phyloP scores from a whole-genome alignment of 371 early-diverging fungal genomes.

The Saksenaea vasiformis region DNA sequence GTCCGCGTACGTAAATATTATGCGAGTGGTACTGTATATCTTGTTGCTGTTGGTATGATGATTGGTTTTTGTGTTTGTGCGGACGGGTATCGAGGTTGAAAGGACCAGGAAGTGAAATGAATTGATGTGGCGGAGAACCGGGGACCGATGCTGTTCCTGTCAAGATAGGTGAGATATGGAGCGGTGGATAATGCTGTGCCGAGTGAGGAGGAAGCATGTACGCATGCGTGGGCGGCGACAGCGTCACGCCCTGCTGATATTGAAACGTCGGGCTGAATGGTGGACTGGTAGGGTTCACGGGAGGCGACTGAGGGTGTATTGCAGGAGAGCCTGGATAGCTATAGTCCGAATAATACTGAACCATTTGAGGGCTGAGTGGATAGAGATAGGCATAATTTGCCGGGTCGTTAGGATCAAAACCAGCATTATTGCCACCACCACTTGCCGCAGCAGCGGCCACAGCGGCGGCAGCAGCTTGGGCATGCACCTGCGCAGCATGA shows the following conservation, averaged over 20 bases:
- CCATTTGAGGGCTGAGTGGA: conserved; percentile 39
- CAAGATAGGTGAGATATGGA: conserved; percentile 42
- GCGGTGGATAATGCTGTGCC: conserved; percentile 36
- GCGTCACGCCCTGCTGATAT: conserved; percentile 27
- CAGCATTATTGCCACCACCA: conserved; percentile 3
- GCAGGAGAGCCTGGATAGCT: conserved; percentile 48
- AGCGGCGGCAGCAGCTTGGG: conserved; percentile 4
- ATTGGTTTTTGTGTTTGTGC: conserved; percentile 8
- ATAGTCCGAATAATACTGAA: conserved; percentile 38
- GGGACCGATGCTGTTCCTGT: conserved; percentile 29
- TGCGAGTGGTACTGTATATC: conserved; percentile 34
- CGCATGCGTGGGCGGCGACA: conserved; percentile 35
- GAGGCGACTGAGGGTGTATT: conserved; percentile 47
- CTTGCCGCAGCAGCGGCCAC: background rate
- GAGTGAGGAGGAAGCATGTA: conserved; percentile 32
- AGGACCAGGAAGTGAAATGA: conserved; percentile 22
- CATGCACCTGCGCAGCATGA: conserved; percentile 3
- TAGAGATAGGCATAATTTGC: conserved; percentile 32
- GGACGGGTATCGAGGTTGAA: conserved; percentile 13
- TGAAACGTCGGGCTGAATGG: conserved; percentile 44
- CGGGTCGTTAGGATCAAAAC: conserved; percentile 21
- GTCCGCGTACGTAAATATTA: conserved; percentile 86
- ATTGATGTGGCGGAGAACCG: conserved; percentile 26
- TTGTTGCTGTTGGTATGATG: conserved; percentile 9
- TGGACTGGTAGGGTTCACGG: conserved; percentile 45